Base-by-base conservation (phyloP, 1,284 basidiomycete species). In the Cystobasidium sp. region DNA sequence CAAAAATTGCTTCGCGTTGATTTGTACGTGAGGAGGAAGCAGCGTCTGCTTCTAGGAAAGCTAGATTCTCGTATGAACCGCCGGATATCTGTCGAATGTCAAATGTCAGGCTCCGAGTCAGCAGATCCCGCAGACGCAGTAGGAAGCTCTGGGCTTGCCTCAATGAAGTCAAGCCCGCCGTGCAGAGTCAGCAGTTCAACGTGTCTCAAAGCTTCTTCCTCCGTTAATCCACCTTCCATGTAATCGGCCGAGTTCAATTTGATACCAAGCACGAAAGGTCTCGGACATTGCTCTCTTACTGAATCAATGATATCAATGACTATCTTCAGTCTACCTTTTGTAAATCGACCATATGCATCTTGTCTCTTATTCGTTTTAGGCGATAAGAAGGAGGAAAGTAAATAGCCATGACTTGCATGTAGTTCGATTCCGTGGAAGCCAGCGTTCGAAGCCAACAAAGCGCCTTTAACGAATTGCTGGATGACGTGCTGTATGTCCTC, bases 241-340 rank as follows among this genome's bases (percentile, higher is more conserved):
- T 93, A 97, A 81, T 97, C 95, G 0, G 89, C 89, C 31, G 90
- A 89, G 80, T 94, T 97, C 63, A 97, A 83, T 80, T 98, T 97
- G 80, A 98, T 84, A 0, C 92, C 91, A 22, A 97, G 78, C 14
- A 91, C 83, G 80, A 97, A 97, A 20, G 85, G 81, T 3, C 81
- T 77, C 0, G 88, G 86, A 4, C 88, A 87, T 1, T 84, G 82
- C 3, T 83, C 81, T 37, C 91, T 88, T 61, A 94, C 90, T 0
- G 83, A 84, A 3, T 83, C 80, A 0, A 91, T 83, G 63, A 95
- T 88, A 51, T 88, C 86, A 61, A 85, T 86, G 22, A 97, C 81
- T 9, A 97, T 83, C 73, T 76, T 80, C 65, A 77, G 78, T 41
- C 83, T 81, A 46, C 79, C 80, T 24, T 78, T 73, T 0, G 83